phyloP scores from a whole-genome alignment of 495 filamentous ascomycete genomes.

The Penicillium bialowiezense region DNA sequence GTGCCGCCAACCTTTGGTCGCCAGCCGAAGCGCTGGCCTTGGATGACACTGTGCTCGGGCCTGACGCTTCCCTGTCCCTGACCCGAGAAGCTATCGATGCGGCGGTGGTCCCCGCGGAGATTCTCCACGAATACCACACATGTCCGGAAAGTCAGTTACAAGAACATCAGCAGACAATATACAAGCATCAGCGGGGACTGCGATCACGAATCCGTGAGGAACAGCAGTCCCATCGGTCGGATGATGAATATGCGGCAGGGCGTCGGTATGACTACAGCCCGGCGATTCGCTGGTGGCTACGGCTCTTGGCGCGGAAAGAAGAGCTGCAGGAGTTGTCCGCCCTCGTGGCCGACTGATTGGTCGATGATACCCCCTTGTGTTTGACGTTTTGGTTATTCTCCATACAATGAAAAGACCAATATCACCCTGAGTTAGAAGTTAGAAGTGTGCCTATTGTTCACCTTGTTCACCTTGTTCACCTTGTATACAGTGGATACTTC shows the following conservation, averaged over 20 bases:
- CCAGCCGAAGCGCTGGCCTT: not conserved
- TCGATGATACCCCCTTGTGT: not conserved
- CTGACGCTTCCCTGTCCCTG: conserved; percentile 33
- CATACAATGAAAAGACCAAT: too few relatives aligned
- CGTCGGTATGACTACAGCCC: conserved; percentile 49
- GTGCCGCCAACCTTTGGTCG: conserved; percentile 20
- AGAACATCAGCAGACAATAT: conserved; percentile 27
- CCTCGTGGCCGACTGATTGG: conserved; percentile 11
- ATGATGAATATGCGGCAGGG: conserved; percentile 45
- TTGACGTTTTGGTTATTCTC: not conserved
- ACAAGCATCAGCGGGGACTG: conserved; percentile 30
- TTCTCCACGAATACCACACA: conserved; percentile 15
- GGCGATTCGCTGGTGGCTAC: conserved; percentile 43
- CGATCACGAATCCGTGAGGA: conserved; percentile 43
- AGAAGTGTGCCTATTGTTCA: too few relatives aligned
- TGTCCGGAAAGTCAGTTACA: conserved; percentile 26
- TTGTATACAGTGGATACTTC: too few relatives aligned
- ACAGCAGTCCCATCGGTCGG: conserved; percentile 35
- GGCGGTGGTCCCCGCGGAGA: conserved; percentile 15
- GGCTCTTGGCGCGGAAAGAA: conserved; percentile 41
- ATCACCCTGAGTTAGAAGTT: too few relatives aligned
- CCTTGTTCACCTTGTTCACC: too few relatives aligned
- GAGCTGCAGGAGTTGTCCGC: conserved; percentile 29
- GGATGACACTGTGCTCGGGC: conserved; percentile 28
- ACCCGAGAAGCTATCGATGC: conserved; percentile 32